Base-by-base conservation (phyloP, 2,329 filamentous ascomycete species). In the Pseudogymnoascus sp. region DNA sequence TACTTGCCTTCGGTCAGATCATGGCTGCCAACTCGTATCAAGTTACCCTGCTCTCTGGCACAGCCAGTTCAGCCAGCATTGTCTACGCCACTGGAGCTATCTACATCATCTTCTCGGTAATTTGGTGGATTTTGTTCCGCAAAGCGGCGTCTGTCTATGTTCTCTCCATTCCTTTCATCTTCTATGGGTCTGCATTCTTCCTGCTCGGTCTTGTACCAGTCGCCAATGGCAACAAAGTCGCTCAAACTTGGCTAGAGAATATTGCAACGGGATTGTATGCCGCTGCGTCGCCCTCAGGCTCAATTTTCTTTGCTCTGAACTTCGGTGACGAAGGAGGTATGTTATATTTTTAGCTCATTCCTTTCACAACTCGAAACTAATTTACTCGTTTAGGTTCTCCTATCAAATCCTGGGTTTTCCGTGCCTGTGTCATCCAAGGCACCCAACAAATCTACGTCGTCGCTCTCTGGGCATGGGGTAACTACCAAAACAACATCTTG, bases 1-100 rank as follows among this genome's bases (percentile, higher is more conserved):
- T 87, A 56, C 78, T 87, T 16, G 83, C 83, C 7, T 76, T 69
- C 44, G 82, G 83, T 21, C 84, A 87, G 68, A 83, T 87, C 65
- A 82, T 87, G 60, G 83, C 85, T 1, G 82, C 84, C 63, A 87
- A 86, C 72, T 87, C 84, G 0, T 87, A 87, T 73, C 86, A 88
- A 70, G 84, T 88, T 69, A 86, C 84, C 0, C 77, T 89, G n/a
- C 77, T 89, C 18, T 85, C 84, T 0, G 86, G 85, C 16, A 80
- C 85, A 67, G 84, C 83, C 63, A 79, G 87, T 70, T 79, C 80
- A 1, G 82, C 84, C 3, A 72, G 75, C 33, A 83, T 85, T 68
- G 76, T 88, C 0, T 88, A 88, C 72, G 77, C 79, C 59, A 82
- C 86, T 37, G 84, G 84, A 0, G 79, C 77, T 6, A 81, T 85